phyloP scores from a whole-genome alignment of 805 yeast species.

The Ogataea saltuana region DNA sequence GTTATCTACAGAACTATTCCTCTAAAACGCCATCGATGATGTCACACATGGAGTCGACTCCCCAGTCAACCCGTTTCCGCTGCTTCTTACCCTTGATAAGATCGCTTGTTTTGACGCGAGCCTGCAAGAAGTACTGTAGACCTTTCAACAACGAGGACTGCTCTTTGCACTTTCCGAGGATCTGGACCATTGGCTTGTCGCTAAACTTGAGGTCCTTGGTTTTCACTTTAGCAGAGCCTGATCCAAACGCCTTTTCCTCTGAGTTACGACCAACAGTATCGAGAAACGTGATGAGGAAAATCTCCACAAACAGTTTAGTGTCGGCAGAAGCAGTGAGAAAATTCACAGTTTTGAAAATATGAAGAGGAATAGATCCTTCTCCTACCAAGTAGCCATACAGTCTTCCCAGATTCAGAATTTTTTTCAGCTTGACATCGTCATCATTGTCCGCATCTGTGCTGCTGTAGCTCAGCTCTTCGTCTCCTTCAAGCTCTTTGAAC shows the following conservation, averaged over 20 bases:
- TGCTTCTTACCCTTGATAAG: slow-evolving; percentile 56
- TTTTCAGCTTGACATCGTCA: slow-evolving; percentile 58
- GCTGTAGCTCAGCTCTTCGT: slow-evolving; percentile 30
- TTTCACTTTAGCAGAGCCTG: slow-evolving; percentile 38
- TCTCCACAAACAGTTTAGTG: slow-evolving; percentile 68
- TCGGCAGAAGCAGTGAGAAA: slow-evolving; percentile 66
- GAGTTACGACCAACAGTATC: slow-evolving; percentile 65
- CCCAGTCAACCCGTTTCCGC: slow-evolving; percentile 65
- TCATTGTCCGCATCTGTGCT: slow-evolving; percentile 42
- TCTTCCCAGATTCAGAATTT: slow-evolving; percentile 71
- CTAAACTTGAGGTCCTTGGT: slow-evolving; percentile 36
- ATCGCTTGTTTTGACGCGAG: slow-evolving; percentile 46
- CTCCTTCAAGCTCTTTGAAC: slow-evolving; percentile 65
- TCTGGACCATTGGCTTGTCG: slow-evolving; percentile 35
- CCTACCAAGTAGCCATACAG: slow-evolving; percentile 77
- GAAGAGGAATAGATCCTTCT: slow-evolving; percentile 72
- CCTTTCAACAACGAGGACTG: slow-evolving; percentile 64
- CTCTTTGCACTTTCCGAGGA: slow-evolving; percentile 54
- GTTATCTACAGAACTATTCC: neutral
- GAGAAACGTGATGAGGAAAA: slow-evolving; percentile 66
- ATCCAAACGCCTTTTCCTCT: slow-evolving; percentile 48
- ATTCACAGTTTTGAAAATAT: slow-evolving; percentile 70
- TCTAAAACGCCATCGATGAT: slow-evolving; percentile 44
- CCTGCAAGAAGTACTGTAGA: slow-evolving; percentile 58
- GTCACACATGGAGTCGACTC: slow-evolving; percentile 53